These are phyloP conservation scores for Wickerhamiella qilinensis DNA, from an alignment of 805 yeast species.

Conservation along the genomic window DNA sequence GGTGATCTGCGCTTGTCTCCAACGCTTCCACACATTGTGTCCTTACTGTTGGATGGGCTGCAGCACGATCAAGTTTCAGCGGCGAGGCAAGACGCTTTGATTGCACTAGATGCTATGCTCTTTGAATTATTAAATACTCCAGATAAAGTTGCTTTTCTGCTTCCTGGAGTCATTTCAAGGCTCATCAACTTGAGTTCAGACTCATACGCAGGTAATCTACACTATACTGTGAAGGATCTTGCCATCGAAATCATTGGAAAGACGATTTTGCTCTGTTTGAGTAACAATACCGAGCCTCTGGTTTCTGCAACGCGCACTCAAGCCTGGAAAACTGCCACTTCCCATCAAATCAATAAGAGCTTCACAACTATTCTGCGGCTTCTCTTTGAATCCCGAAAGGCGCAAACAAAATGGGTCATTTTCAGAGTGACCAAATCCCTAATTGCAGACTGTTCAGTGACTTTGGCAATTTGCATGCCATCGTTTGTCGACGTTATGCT, in stretches of 20 bases:
- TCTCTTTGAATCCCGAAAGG: not conserved
- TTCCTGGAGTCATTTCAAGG: constrained; percentile 11
- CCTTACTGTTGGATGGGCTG: constrained; percentile 13
- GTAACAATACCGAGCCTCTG: not conserved
- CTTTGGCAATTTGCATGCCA: not conserved
- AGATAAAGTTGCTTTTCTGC: constrained; percentile 8
- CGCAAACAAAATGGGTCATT: not conserved
- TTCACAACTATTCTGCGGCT: not conserved
- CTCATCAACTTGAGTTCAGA: constrained; percentile 8
- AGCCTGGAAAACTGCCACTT: not conserved
- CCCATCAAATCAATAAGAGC: not conserved
- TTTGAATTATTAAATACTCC: constrained; percentile 5
- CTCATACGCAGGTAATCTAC: constrained; percentile 6
- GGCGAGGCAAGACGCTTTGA: constrained; percentile 13
- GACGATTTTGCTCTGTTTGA: constrained; percentile 2
- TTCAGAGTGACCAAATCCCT: constrained; percentile 1
- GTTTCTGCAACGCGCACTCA: not conserved
- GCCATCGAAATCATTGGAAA: constrained; percentile 6
- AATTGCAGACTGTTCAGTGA: not conserved
- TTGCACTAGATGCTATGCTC: constrained; percentile 8
- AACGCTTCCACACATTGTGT: constrained; percentile 12
- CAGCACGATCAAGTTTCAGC: constrained; percentile 10
- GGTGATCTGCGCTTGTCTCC: constrained; percentile 10
- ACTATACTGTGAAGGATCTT: constrained; percentile 5
- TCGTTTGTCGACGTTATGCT: constrained; percentile 4